Percentiles rank a stretch among this genome's conserved stretches.
Conservation (phyloP, 306 rosid genomes). For the Quercus ilex region DNA sequence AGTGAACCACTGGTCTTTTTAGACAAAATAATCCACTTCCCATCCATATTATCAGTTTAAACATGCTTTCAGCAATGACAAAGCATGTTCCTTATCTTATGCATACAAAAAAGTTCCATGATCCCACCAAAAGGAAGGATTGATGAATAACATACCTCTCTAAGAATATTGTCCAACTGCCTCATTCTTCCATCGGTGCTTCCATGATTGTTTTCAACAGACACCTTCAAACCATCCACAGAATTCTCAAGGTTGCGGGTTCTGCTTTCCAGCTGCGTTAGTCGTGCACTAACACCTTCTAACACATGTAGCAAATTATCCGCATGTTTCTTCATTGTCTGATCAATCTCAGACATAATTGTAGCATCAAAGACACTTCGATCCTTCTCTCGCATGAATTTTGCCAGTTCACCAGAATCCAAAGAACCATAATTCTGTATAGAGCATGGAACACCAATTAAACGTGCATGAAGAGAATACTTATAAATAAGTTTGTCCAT, state of each 20-base stretch:
- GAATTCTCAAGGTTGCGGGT: constrained; percentile 67
- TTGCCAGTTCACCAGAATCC: constrained; percentile 66
- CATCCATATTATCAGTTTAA: neutral
- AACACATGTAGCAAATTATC: constrained; percentile 67
- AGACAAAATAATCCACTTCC: neutral
- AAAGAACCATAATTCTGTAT: constrained; percentile 65
- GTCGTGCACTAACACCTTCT: constrained; percentile 78
- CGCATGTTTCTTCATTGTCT: constrained; percentile 59
- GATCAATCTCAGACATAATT: constrained; percentile 73
- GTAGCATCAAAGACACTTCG: constrained; percentile 38
- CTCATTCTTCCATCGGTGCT: constrained; percentile 77
- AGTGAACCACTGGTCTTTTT: neutral
- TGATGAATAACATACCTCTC: constrained; percentile 51
- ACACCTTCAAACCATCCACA: constrained; percentile 72
- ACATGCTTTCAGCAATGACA: neutral
- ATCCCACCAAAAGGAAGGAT: constrained; percentile 5
- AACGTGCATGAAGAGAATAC: constrained; percentile 7
- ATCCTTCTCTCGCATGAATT: constrained; percentile 52
- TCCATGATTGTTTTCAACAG: constrained; percentile 73
- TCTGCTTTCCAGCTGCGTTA: constrained; percentile 80
- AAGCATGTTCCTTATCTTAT: neutral
- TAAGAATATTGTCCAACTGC: constrained; percentile 76
- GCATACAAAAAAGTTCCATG: neutral
- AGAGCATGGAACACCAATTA: constrained; percentile 16
- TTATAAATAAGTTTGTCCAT: constrained; percentile 3